Evolutionary conservation across 352 stramenopile species (phyloP), one percentile per base, ranked within the genome.

Genomic region (Phytophthora melonis): DNA sequence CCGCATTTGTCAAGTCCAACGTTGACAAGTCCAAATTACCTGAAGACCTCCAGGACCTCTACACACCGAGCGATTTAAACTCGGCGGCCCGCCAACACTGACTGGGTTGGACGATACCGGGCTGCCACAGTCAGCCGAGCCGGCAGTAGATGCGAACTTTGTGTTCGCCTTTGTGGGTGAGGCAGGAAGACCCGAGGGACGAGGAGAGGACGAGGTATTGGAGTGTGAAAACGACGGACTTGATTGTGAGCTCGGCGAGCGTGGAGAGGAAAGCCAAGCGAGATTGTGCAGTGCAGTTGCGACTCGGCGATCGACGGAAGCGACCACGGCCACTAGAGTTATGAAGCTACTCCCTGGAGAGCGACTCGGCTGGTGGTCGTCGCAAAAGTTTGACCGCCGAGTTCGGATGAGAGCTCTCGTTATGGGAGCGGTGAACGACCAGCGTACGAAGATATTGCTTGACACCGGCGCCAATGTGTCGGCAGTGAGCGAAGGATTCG

Each of bases 41-140:
- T 14, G 58, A 36, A 25, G 58, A 64, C 3, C 16, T 64, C 5
- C 58, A 56, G 41, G 41, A 64, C 41, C n/a, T 64, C 21, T 36
- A 57, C 19, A 11, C 5, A 18, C 58, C 58, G 43, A 58, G 43
- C 21, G 58, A 66, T 66, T 66, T 66, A 66, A 66, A 57, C 45
- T 58, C 58, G 32, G 60, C 23, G 34, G 60, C 60, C 49, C 60
- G 49, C 49, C 49, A 66, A 66, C 49, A 41, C n/a, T 59, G 32
- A 59, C 60, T 59, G 60, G 49, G 49, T 59, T 66, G 49, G 60
- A 54, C 6, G 19, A 25, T 16, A 52, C 21, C 59, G 59, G 59
- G 59, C 47, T 58, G 30, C 47, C n/a, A 57, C 45, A 66, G 59
- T 66, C 47, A 58, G 45, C 45, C 34, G 45, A 66, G 18, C 59